Evolutionary conservation across 306 rosid genomes (phyloP), one percentile per base, ranked within the genome.

Genomic region (Begonia peltatifolia): DNA sequence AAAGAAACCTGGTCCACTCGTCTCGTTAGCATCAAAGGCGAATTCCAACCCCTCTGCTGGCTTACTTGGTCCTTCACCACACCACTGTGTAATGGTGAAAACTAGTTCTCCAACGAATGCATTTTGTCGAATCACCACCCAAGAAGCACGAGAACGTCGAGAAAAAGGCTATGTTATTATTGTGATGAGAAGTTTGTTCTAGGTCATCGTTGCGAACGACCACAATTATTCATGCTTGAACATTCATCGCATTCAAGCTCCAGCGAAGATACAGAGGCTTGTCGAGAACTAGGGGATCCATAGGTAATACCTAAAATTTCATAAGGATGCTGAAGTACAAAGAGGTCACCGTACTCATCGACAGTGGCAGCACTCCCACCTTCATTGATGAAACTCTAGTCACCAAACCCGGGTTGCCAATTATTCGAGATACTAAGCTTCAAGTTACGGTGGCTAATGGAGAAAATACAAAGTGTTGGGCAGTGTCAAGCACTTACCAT

Each of bases 161-260:
- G n/a, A 55, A 41, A 41, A 41, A 14, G 36, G 36, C n/a, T 54
- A 30, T 54, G 46, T 35, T 54, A 35, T 15, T 54, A 54, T 35
- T 35, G 46, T 38, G 46, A 54, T 22, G 58, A 54, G 17, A 54
- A 54, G 1, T 54, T 30, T 10, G 11, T 14, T 30, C 18, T 12
- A 9, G 46, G 18, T 35, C 58, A 54, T 12, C 46, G 20, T 1
- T 54, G 46, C 14, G 8, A 12, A 12, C 46, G 58, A 13, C 53
- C 53, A 14, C 15, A 49, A 10, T 10, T 5, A 30, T 36, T 38
- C 14, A 54, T 10, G n/a, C n/a, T n/a, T n/a, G n/a, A n/a, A n/a
- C n/a, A n/a, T n/a, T n/a, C n/a, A n/a, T n/a, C n/a, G n/a, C 46
- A 54, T 13, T 11, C n/a, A n/a, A 22, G 10, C 55, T 6, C 22